Evolutionary conservation across 2,329 filamentous ascomycete genomes (phyloP), one percentile per base, ranked within the genome.

Genomic region (Colletotrichum caudatum): DNA sequence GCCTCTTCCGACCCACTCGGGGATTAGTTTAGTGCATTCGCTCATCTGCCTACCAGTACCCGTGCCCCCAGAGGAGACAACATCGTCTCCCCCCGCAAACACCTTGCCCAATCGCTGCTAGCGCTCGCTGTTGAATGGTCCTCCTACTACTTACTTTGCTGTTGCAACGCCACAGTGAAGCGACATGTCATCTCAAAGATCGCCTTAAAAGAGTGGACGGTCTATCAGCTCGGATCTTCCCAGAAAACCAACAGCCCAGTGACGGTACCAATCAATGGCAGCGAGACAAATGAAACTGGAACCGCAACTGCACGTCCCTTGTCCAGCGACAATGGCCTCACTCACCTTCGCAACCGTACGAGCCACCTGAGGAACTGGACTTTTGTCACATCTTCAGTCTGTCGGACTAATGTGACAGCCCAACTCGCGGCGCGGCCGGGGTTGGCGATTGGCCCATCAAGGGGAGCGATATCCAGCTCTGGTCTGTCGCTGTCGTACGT

Each of bases 21-120:
- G 61, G 48, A 3, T n/a, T 44, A 51, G 14, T 63, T 63, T 63
- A 63, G 60, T 48, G 35, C 48, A 33, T 6, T 2, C n/a, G 26
- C n/a, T 20, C n/a, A 18, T 46, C 33, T 37, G 23, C 44, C 14
- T 29, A 44, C 9, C 3, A 23, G 29, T 26, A 2, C 26, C n/a
- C n/a, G n/a, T n/a, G n/a, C n/a, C n/a, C 44, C n/a, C n/a, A 16
- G 11, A 63, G 4, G 3, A 39, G 46, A 63, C 48, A 29, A 54
- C 50, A 11, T 20, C 29, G 18, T 51, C 48, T 51, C 29, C 59
- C 29, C 59, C 54, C 20, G 46, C 50, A 29, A 39, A 29, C 44
- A 51, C 46, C 33, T 51, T 26, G 4, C 59, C 46, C 14, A 62
- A 61, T 20, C 58, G 9, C 29, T 50, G n/a, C 44, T 35, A 46